Percentiles rank a stretch among this genome's conserved stretches.
These are phyloP conservation scores for Fennellomyces sp. DNA, from an alignment of 371 early-diverging fungal species.

Conservation along the genomic window DNA sequence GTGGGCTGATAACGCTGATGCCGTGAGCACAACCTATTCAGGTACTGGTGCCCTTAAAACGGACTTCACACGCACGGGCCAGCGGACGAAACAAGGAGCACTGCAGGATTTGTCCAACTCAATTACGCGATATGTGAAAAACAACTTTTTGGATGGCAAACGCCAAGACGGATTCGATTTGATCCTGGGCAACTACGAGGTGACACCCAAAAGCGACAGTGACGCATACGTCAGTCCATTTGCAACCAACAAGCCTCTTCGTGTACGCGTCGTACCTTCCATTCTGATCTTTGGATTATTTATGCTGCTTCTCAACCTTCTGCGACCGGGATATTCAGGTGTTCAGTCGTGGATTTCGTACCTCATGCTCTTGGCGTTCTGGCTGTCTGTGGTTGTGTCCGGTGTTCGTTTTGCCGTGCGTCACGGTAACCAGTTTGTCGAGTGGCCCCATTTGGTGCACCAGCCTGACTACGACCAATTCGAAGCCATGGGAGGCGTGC, in stretches of 20 bases:
- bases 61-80: constrained; percentile 93
- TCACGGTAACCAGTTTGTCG: constrained; percentile 48
- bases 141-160: constrained; percentile 92
- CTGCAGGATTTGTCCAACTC: constrained; percentile 87
- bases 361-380: constrained; percentile 42
- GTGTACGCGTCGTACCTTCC: constrained; percentile 53
- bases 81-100: constrained; percentile 82
- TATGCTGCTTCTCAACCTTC: constrained; percentile 44
- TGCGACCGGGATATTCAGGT: constrained; percentile 41
- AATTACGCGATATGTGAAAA: constrained; percentile 84
- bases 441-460: constrained; percentile 43
- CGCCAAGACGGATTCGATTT: constrained; percentile 91
- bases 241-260: constrained; percentile 34
- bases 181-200: constrained; percentile 72
- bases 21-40: constrained; percentile 91
- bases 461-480: constrained; percentile 26
- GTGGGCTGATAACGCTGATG: constrained; percentile 99
- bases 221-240: constrained; percentile 21
- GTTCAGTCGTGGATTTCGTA: constrained; percentile 34
- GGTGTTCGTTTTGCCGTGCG: constrained; percentile 47
- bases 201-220: constrained; percentile 17
- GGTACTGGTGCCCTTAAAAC: constrained; percentile 99
- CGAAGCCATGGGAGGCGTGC: constrained; percentile 15
- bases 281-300: constrained; percentile 46
- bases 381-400: constrained; percentile 52